Evolutionary conservation across 305 asterid genomes (phyloP), one percentile per base, ranked within the genome.

Genomic region (Fraxinus greggii): DNA sequence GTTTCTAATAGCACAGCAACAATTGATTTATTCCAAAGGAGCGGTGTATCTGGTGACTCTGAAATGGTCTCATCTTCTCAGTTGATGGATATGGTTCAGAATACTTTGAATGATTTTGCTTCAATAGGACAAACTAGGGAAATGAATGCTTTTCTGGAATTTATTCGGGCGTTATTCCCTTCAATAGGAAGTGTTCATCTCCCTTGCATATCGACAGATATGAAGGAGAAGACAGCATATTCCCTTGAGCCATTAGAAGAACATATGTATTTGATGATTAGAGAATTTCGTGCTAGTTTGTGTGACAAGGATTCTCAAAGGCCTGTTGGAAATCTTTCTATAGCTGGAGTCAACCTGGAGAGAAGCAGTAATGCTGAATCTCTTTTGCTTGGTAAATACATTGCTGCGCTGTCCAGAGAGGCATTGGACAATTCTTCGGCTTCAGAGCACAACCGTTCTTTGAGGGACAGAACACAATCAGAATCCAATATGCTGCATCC

Each of bases 361-460:
- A 85, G 83, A 80, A 77, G 76, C 3, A 31, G 73, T 83, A 48
- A 70, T 82, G 72, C 80, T 80, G 95, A 88, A 81, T 84, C 91
- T 83, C 89, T 93, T 82, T 86, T 94, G 80, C 94, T 97, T 77
- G 94, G 96, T 61, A 97, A 92, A 85, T 97, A 93, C 85, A 89
- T 97, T 21, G 94, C 97, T 79, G 85, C 93, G 77, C 87, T 97
- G 56, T 88, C 93, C 65, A 90, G 92, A 84, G 97, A 93, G 85
- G 85, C 86, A 67, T 81, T 32, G 9, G 90, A 90, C 86, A 82
- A 82, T 80, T 90, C 95, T 31, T 90, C 97, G 72, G 94, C 89
- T 83, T 92, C 98, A 69, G 90, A 83, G 84, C 88, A 75, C 32
- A 73, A 79, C 7, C 72, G 19, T 74, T 85, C 93, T 45, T 75